A percentile compares a stretch with the other conserved stretches of the same genome.
Conservation (phyloP, 73 alveolate genomes). For the Blepharisma japonicum region DNA sequence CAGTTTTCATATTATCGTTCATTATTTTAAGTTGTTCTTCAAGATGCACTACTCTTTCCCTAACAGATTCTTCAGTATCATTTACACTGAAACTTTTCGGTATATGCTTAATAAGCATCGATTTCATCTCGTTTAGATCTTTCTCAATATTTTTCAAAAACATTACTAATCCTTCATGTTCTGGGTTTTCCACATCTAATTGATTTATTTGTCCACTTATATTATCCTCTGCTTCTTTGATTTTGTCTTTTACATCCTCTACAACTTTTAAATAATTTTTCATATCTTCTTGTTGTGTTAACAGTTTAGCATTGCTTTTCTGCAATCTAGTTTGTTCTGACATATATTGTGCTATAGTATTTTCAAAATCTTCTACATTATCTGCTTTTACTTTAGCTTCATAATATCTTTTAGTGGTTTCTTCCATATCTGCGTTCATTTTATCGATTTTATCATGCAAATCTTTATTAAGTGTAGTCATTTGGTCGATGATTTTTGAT, state of each 20-base stretch:
- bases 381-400: constrained; percentile 4
- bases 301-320: not conserved
- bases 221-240: not conserved
- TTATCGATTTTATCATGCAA: not conserved
- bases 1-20: not conserved
- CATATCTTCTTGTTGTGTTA: not conserved
- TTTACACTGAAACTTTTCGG: not conserved
- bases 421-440: constrained; percentile 1
- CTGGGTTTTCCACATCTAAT: not conserved
- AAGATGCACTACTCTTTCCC: not conserved
- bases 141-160: not conserved
- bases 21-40: not conserved
- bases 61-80: not conserved
- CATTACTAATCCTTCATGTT: not conserved
- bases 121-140: not conserved
- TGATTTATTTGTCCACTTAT: not conserved
- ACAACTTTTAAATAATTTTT: constrained; percentile 4
- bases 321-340: not conserved
- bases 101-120: not conserved
- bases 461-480: not conserved
- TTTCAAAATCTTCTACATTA: not conserved
- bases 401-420: not conserved
- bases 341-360: not conserved
- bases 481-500: not conserved
- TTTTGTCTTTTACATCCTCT: not conserved